These are phyloP conservation scores for Heliocybe sulcata DNA, from an alignment of 1,284 basidiomycete genomes.

Conservation along the genomic window DNA sequence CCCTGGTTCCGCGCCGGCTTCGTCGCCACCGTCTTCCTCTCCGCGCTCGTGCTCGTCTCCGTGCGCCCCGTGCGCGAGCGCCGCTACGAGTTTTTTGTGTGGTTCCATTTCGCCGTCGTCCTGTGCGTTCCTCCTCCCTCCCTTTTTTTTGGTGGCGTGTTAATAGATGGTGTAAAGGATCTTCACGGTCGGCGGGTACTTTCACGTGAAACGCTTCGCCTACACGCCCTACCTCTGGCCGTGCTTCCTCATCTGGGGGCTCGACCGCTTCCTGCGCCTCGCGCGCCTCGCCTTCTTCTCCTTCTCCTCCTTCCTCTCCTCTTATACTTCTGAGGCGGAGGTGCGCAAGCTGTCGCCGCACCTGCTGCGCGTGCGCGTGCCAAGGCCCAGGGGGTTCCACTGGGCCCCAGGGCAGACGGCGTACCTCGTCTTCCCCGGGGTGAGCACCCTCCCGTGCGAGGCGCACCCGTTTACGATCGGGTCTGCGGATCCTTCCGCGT, in stretches of 20 bases:
- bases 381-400: conserved; percentile 25
- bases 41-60: conserved; percentile 15
- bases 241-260: conserved; percentile 54
- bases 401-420: conserved; percentile 48
- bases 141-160: not conserved
- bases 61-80: conserved; percentile 15
- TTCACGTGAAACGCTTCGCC: conserved; percentile 25
- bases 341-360: conserved; percentile 32
- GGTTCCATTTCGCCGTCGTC: conserved; percentile 17
- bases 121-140: conserved; percentile 9
- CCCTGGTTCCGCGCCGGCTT: conserved; percentile 9
- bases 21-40: conserved; percentile 11
- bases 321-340: conserved; percentile 20
- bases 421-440: conserved; percentile 35
- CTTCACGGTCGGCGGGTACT: conserved; percentile 31
- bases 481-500: conserved; percentile 25
- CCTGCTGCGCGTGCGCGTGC: conserved; percentile 42
- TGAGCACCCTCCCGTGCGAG: conserved; percentile 36
- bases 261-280: conserved; percentile 53
- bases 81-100: conserved; percentile 20
- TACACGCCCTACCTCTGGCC: conserved; percentile 42
- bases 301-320: conserved; percentile 23
- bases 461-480: conserved; percentile 52
- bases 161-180: conserved; percentile 21
- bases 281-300: conserved; percentile 46